Evolutionary conservation across 208 protist genomes (phyloP).

Genomic region (Leishmania tarentolae): DNA sequence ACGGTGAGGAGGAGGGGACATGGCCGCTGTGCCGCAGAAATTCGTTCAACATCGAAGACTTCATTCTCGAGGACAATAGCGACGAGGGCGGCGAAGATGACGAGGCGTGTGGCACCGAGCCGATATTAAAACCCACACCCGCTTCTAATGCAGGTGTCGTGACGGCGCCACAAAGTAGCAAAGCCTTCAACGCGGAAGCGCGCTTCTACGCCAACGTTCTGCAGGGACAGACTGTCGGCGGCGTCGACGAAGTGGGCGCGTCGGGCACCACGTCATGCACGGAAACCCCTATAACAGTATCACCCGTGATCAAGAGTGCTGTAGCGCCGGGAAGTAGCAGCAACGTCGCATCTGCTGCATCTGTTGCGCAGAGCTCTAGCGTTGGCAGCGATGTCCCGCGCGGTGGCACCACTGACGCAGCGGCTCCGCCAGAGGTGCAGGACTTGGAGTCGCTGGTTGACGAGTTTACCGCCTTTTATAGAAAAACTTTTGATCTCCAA

Average conservation of each 20-base stretch:
- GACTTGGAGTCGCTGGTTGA: slow-evolving; percentile 76
- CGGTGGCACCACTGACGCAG: neutral
- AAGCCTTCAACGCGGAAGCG: slow-evolving; percentile 16
- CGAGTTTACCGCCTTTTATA: slow-evolving; percentile 70
- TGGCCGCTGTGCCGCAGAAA: slow-evolving; percentile 28
- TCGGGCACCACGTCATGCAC: slow-evolving; percentile 12
- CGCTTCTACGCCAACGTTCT: slow-evolving; percentile 50
- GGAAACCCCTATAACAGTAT: neutral
- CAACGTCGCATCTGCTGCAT: neutral
- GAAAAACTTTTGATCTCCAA: slow-evolving; percentile 36
- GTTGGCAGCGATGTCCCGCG: neutral
- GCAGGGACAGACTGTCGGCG: slow-evolving; percentile 37
- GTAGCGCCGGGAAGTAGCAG: neutral
- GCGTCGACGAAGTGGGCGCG: slow-evolving; percentile 28
- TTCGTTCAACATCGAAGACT: slow-evolving; percentile 41
- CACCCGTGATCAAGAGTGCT: neutral
- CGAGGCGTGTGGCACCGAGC: neutral
- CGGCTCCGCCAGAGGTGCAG: slow-evolving; percentile 56
- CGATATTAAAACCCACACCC: neutral
- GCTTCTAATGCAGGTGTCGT: neutral
- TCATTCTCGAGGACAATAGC: slow-evolving; percentile 36
- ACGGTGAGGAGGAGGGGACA: slow-evolving; percentile 37
- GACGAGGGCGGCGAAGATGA: slow-evolving; percentile 13
- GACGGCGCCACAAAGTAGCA: neutral
- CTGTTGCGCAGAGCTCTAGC: neutral